phyloP scores from a whole-genome alignment of 2,329 filamentous ascomycete genomes.

The Fusarium algeriense region DNA sequence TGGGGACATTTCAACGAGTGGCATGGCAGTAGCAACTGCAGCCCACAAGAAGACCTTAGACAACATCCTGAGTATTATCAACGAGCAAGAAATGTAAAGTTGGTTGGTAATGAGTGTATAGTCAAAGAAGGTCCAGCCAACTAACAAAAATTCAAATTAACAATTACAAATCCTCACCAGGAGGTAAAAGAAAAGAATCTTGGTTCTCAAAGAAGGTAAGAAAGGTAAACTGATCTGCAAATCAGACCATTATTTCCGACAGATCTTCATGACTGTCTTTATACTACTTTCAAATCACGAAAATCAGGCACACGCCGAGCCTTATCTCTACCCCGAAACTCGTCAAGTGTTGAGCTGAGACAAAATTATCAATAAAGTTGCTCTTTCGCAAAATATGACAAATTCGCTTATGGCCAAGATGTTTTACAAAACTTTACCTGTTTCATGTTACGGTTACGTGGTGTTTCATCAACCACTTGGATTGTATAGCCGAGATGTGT shows the following conservation, averaged over 20 bases:
- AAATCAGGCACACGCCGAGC: background rate
- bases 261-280: background rate
- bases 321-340: constrained; percentile 2
- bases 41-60: background rate
- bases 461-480: constrained; percentile 11
- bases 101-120: background rate
- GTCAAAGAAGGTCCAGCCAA: constrained; percentile 8
- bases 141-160: background rate
- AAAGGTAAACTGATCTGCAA: background rate
- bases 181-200: constrained; percentile 6
- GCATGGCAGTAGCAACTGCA: constrained; percentile 13
- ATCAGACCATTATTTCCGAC: constrained; percentile 2
- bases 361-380: background rate
- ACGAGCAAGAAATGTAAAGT: background rate
- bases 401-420: constrained; percentile 1
- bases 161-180: constrained; percentile 13
- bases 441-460: constrained; percentile 15
- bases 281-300: background rate
- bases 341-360: background rate
- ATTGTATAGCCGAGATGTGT: background rate
- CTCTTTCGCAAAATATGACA: background rate
- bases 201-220: background rate
- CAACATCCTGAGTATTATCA: constrained; percentile 3
- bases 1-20: constrained; percentile 29
- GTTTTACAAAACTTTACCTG: constrained; percentile 7